A percentile compares a stretch with the other conserved stretches of the same genome.
These are phyloP conservation scores for Pythium coloratum DNA, from an alignment of 352 stramenopile genomes.

Conservation along the genomic window DNA sequence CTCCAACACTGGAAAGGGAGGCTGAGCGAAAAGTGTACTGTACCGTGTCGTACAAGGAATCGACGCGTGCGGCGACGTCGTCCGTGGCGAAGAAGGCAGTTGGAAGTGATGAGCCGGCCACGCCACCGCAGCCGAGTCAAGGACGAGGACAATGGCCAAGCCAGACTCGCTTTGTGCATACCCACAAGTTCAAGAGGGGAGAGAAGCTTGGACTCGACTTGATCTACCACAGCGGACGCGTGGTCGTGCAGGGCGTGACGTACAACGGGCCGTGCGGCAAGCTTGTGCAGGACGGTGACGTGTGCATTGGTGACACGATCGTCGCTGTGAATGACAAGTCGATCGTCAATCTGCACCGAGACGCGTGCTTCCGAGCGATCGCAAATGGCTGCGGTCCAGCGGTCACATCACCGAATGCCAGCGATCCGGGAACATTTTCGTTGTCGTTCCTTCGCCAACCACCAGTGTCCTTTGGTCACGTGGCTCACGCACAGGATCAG, in stretches of 20 bases:
- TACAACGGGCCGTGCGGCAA: slow-evolving; percentile 62
- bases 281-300: slow-evolving; percentile 61
- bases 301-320: slow-evolving; percentile 79
- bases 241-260: slow-evolving; percentile 75
- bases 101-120: neutral
- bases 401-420: slow-evolving; percentile 17
- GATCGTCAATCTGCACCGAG: slow-evolving; percentile 81
- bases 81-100: slow-evolving; percentile 33
- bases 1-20: neutral
- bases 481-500: slow-evolving; percentile 2
- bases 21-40: slow-evolving; percentile 76
- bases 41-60: slow-evolving; percentile 76
- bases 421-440: slow-evolving; percentile 39
- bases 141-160: neutral
- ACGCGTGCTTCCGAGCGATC: slow-evolving; percentile 78
- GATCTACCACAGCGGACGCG: slow-evolving; percentile 72
- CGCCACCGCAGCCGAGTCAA: neutral
- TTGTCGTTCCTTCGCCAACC: slow-evolving; percentile 71
- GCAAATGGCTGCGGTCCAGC: slow-evolving; percentile 49
- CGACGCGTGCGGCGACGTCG: slow-evolving; percentile 71
- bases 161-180: slow-evolving; percentile 60
- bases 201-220: slow-evolving; percentile 76
- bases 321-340: slow-evolving; percentile 75
- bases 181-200: slow-evolving; percentile 54
- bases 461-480: slow-evolving; percentile 30